Conservation (phyloP, 805 yeast genomes). For the Cyberlindnera euphorbiiphila region DNA sequence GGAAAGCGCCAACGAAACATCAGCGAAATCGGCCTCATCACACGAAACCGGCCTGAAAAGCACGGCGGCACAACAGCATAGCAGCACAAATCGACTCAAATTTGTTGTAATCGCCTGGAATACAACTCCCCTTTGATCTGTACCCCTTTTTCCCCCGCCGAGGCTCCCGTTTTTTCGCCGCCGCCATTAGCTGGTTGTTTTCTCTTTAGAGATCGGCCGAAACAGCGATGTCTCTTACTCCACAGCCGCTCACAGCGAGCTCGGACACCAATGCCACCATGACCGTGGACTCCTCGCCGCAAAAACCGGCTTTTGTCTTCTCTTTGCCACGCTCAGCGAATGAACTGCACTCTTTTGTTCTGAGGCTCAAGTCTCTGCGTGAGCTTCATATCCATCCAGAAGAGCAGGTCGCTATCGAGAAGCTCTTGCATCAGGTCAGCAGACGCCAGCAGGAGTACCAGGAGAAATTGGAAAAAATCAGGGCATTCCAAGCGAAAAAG, state of each 20-base stretch:
- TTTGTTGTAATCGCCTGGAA: neutral
- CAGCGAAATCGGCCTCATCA: neutral
- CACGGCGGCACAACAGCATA: slow-evolving; percentile 1
- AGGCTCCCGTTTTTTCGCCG: too few relatives aligned
- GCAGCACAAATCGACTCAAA: neutral
- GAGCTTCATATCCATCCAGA: slow-evolving; percentile 11
- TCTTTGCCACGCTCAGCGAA: slow-evolving; percentile 8
- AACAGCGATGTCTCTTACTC: slow-evolving; percentile 8
- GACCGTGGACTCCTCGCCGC: slow-evolving; percentile 3
- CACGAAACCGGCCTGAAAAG: neutral
- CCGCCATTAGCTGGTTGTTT: too few relatives aligned
- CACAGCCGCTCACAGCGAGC: slow-evolving; percentile 6
- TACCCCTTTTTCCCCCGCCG: too few relatives aligned
- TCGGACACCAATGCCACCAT: slow-evolving; percentile 4
- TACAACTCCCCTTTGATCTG: too few relatives aligned
- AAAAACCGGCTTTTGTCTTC: slow-evolving; percentile 5
- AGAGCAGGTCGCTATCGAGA: slow-evolving; percentile 44
- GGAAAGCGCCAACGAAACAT: slow-evolving; percentile 1
- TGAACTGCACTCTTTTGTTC: slow-evolving; percentile 9
- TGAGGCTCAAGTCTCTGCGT: slow-evolving; percentile 12
- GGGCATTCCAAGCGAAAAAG: slow-evolving; percentile 21
- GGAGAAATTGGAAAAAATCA: slow-evolving; percentile 27
- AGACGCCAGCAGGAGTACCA: slow-evolving; percentile 36
- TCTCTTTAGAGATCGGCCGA: neutral
- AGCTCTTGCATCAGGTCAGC: slow-evolving; percentile 37